Base-by-base conservation (phyloP, 805 yeast genomes). In the Tetrapisispora taiwanensis region DNA sequence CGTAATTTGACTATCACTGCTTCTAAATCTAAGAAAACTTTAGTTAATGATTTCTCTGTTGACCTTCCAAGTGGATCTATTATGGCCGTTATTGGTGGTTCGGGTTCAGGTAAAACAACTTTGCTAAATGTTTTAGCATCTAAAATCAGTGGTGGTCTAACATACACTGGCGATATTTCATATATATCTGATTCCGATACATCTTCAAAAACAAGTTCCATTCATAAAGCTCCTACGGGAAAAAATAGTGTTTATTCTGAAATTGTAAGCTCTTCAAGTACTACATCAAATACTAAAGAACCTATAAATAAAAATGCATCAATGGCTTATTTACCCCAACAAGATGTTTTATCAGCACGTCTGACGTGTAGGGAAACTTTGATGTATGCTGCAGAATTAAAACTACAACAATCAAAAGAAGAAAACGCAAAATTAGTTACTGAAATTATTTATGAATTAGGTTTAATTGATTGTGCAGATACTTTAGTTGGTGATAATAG, bases 31-130 rank as follows among this genome's bases (percentile, higher is more conserved):
- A 68, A 69, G 43, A 56, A 64, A 4, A 53, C 62, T 4, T 66
- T 78, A 24, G 64, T 78, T 3, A 57, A 71, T 30, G 60, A 76
- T 24, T 67, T 84, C 39, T 75, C 84, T 2, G 71, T 84, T 47
- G 78, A 76, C 41, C 67, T 84, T 10, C 73, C 76, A 0, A 59
- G 74, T 13, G 84, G 85, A 15, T 68, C 81, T 9, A 62, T 87
- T 32, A 71, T 86, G 62, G 94, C 94, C 6, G 82, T 86, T 9
- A 73, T 87, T 67, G 95, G 95, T 2, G 90, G 95, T 0, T 81
- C 89, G 0, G 95, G 95, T 0, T 78, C 87, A 3, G 95, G 95
- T 3, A 86, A 87, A 55, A 86, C 95, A 0, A 84, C 95, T 0
- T 59, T 86, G 36, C 65, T 86, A 19, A 86, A 86, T 56, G 76